Conservation (phyloP, 2,329 filamentous ascomycete genomes). For the Microcyclospora tardicrescens region DNA sequence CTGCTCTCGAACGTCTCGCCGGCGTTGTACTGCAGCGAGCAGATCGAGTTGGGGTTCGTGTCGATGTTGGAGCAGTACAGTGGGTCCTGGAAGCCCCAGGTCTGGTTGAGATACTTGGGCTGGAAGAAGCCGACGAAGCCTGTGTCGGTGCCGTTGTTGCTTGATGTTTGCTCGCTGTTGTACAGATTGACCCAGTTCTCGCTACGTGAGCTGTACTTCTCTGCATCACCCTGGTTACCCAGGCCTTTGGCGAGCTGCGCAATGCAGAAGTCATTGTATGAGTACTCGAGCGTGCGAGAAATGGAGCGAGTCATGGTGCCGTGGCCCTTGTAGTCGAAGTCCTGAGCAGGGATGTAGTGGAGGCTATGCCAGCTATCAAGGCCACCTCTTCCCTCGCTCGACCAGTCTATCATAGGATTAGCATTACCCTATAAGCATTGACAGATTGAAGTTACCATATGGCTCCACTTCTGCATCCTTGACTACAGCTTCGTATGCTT, state of each 20-base stretch:
- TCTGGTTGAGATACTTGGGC: conserved; percentile 37
- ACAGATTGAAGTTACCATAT: conserved; percentile 8
- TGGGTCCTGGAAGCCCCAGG: conserved; percentile 44
- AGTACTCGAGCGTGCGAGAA: conserved; percentile 38
- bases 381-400: conserved; percentile 55
- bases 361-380: conserved; percentile 53
- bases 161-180: conserved; percentile 44
- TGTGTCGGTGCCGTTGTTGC: conserved; percentile 39
- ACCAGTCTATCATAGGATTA: conserved; percentile 24
- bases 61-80: conserved; percentile 31
- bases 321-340: conserved; percentile 29
- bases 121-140: conserved; percentile 55
- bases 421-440: neutral
- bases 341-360: conserved; percentile 45
- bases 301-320: conserved; percentile 43
- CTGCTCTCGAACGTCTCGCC: conserved; percentile 58
- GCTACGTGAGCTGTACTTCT: conserved; percentile 49
- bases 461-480: conserved; percentile 48
- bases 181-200: conserved; percentile 62
- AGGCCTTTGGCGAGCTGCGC: conserved; percentile 52
- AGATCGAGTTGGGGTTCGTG: conserved; percentile 12
- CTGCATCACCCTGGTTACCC: conserved; percentile 36
- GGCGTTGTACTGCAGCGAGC: conserved; percentile 38
- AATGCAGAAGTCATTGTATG: conserved; percentile 55
- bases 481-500: conserved; percentile 49